A percentile compares a stretch with the other conserved stretches of the same genome.
Conservation (phyloP, 768 basidiomycete species). For the Harrya chromipes region DNA sequence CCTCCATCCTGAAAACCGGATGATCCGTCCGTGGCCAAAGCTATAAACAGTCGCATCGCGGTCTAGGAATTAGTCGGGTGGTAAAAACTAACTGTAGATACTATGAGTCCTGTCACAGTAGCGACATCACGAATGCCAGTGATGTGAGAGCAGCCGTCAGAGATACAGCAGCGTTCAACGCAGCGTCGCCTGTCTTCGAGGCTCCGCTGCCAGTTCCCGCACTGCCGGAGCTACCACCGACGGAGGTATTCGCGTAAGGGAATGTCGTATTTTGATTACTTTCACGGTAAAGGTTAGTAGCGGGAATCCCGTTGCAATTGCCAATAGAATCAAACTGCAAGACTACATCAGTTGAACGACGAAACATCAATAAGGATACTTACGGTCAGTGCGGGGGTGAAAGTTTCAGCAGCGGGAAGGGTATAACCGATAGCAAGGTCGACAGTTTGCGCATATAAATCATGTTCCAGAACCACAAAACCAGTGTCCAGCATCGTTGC, state of each 20-base stretch:
- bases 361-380: conserved; percentile 9
- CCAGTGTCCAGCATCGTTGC: conserved; percentile 60
- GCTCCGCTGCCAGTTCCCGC: conserved; percentile 1
- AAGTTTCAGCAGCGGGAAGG: conserved; percentile 67
- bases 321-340: conserved; percentile 71
- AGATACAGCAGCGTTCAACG: conserved; percentile 16
- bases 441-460: conserved; percentile 80
- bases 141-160: conserved; percentile 9
- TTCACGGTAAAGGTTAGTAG: conserved; percentile 78
- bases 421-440: conserved; percentile 90
- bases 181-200: conserved; percentile 3
- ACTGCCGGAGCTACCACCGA: conserved; percentile 6
- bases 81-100: conserved; percentile 10
- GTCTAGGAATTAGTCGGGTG: conserved; percentile 22
- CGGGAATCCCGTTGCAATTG: conserved; percentile 62
- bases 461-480: conserved; percentile 89
- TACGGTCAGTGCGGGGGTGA: conserved; percentile 65
- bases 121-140: conserved; percentile 8
- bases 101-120: conserved; percentile 4
- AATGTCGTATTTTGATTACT: conserved; percentile 70
- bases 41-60: conserved; percentile 20
- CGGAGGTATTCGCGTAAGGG: conserved; percentile 45
- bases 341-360: neutral
- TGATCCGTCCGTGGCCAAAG: conserved; percentile 12
- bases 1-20: conserved; percentile 10